A percentile compares a stretch with the other conserved stretches of the same genome.
Conservation (phyloP, 352 stramenopile genomes). For the Pythium aristosporum region DNA sequence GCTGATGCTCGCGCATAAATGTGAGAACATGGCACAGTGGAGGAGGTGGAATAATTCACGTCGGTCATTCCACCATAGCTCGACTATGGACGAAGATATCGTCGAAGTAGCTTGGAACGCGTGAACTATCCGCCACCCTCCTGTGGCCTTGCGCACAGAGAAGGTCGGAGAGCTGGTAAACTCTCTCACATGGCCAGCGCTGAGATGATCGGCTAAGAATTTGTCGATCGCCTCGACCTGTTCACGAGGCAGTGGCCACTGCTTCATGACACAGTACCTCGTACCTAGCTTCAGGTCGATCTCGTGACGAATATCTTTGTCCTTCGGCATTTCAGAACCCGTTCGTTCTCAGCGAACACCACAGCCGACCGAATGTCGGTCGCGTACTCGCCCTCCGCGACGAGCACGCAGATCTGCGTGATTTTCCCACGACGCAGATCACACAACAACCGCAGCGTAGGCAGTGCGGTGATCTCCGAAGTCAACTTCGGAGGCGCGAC, state of each 20-base stretch:
- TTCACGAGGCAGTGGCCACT: conserved; percentile 22
- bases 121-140: conserved; percentile 34
- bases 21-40: conserved; percentile 24
- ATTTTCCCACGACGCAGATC: conserved; percentile 9
- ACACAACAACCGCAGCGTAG: conserved; percentile 7
- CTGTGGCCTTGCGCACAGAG: conserved; percentile 29
- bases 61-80: conserved; percentile 17
- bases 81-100: conserved; percentile 31
- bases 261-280: conserved; percentile 14
- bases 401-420: conserved; percentile 11
- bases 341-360: conserved; percentile 12
- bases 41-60: too few species aligned
- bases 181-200: conserved; percentile 19
- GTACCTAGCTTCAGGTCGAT: conserved; percentile 20
- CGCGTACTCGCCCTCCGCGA: conserved; percentile 5
- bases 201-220: conserved; percentile 16
- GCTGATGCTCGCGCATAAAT: conserved; percentile 21
- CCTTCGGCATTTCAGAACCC: conserved; percentile 14
- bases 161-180: conserved; percentile 22
- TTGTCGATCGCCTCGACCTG: conserved; percentile 21
- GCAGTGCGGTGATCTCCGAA: conserved; percentile 5
- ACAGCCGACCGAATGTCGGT: conserved; percentile 15
- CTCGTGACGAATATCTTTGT: conserved; percentile 20
- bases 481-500: too few species aligned
- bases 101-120: conserved; percentile 33